Percentiles rank a stretch among this genome's conserved stretches.
Evolutionary conservation across 2,329 filamentous ascomycete species (phyloP).

Genomic region (Botrytis tulipae): DNA sequence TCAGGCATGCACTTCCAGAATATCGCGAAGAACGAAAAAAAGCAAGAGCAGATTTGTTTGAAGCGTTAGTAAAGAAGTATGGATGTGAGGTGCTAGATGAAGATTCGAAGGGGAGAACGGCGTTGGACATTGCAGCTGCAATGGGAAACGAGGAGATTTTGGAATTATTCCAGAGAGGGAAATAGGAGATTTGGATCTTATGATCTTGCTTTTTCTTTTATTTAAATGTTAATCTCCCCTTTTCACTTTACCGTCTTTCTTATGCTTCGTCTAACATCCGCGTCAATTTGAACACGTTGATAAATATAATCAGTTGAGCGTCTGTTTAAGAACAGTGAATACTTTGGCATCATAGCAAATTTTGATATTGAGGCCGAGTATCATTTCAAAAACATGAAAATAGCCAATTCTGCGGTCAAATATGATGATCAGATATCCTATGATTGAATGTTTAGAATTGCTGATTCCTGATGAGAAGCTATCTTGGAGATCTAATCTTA

Average conservation of each 20-base stretch:
- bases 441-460: neutral
- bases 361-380: neutral
- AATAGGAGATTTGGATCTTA: neutral
- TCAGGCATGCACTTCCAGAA: no score
- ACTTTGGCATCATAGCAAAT: neutral
- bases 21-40: no score
- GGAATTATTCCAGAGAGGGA: neutral
- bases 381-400: neutral
- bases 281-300: neutral
- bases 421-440: neutral
- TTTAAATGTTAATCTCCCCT: neutral
- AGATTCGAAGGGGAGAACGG: slow-evolving; percentile 7
- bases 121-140: slow-evolving; percentile 11
- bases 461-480: neutral
- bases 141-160: neutral
- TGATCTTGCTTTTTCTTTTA: neutral
- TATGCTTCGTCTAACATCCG: neutral
- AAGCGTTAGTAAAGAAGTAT: neutral
- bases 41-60: neutral
- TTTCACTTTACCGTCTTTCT: neutral
- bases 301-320: neutral
- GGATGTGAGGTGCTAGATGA: slow-evolving; percentile 1
- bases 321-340: neutral
- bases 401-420: neutral
- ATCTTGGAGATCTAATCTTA: neutral